A percentile compares a stretch with the other conserved stretches of the same genome.
Conservation (phyloP, 1,139 yeast genomes). For the Yamadazyma diospyri region DNA sequence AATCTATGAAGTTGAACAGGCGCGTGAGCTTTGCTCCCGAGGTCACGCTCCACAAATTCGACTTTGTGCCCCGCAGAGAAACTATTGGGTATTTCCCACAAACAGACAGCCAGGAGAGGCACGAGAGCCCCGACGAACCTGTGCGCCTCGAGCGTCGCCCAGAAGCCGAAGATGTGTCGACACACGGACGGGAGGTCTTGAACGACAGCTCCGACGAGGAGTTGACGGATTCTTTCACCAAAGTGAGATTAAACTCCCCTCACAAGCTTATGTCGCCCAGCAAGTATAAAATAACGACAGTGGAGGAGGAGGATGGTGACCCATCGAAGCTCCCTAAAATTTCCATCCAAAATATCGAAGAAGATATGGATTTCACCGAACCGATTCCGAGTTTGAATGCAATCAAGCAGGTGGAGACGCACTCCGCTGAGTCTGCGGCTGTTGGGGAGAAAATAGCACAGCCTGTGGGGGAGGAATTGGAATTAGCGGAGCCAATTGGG, state of each 20-base stretch:
- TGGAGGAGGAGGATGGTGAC: conserved; percentile 2
- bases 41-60: conserved; percentile 67
- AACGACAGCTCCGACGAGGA: conserved; percentile 19
- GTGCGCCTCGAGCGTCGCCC: no score
- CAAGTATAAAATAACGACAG: conserved; percentile 3
- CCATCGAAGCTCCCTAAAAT: conserved; percentile 4
- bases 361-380: conserved; percentile 12
- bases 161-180: conserved; percentile 3
- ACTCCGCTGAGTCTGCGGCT: conserved; percentile 3
- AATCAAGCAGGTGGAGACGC: no score
- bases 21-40: conserved; percentile 77
- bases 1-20: conserved; percentile 20
- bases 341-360: conserved; percentile 6
- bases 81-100: conserved; percentile 13
- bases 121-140: background rate
- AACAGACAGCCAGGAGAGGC: background rate
- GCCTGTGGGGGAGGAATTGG: conserved; percentile 6
- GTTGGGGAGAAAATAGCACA: background rate
- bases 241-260: conserved; percentile 6
- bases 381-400: conserved; percentile 5
- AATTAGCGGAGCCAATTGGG: conserved; percentile 6
- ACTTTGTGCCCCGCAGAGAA: conserved; percentile 35
- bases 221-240: conserved; percentile 11
- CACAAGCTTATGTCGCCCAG: conserved; percentile 3
- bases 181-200: conserved; percentile 15